Base-by-base conservation (phyloP, 2,329 filamentous ascomycete species). In the Aspergillus floridensis region DNA sequence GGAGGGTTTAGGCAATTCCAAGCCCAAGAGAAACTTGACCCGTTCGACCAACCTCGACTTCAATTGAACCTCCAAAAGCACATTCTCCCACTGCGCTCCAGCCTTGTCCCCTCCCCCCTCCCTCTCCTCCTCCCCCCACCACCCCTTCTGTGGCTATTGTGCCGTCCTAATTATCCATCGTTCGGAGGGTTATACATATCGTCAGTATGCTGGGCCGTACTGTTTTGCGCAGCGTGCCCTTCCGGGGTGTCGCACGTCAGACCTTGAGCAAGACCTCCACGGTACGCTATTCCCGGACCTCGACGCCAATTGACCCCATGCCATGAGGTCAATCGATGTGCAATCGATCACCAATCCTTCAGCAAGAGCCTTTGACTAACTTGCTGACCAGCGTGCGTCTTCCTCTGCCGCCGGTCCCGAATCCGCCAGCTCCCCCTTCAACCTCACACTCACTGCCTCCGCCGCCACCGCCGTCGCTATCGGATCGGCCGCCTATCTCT, bases 401-500 rank as follows among this genome's bases (percentile, higher is more conserved):
- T 88, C 90, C 72, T 87, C 86, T 70, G 85, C 84, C 80, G 89
- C 81, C 72, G 80, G 84, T 70, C 77, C 89, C 79, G 86, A 89
- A 77, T 83, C 86, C 77, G 83, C 87, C 77, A 86, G 88, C 75
- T 89, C 91, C 72, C 84, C 90, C 72, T 88, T 90, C 79, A 88
- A 88, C 80, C 84, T 95, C 79, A 97, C 93, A 80, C 84, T 93
- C 72, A 90, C 93, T 76, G 92, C 91, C 74, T 86, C 87, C 73
- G 91, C 90, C 75, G 93, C 95, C 70, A 96, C 92, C 70, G 87
- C 89, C 71, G 85, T 92, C 74, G 92, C 93, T 72, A 83, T 91
- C 79, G 93, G 92, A 72, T 93, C 93, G 68, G 88, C 93, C 73
- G 93, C 91, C 71, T 98, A 93, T 81, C 88, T 96, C 71, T 98